phyloP scores from a whole-genome alignment of 2,329 filamentous ascomycete genomes.

The Blastomyces gilchristii region DNA sequence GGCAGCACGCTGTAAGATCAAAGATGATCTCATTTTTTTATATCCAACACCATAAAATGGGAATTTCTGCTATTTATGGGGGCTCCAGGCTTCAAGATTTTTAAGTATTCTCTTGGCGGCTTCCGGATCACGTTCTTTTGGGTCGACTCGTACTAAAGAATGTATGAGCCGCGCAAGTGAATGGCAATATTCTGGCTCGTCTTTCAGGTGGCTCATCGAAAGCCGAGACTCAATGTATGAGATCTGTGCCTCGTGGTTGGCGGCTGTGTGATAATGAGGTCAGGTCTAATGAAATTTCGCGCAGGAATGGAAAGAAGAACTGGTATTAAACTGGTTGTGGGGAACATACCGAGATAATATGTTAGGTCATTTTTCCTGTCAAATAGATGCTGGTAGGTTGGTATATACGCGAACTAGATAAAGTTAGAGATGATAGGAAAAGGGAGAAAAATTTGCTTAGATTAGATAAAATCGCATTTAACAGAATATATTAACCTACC shows the following conservation, averaged over 20 bases:
- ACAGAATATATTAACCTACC: background rate
- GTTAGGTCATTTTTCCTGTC: background rate
- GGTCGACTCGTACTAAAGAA: conserved; percentile 4
- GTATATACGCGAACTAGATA: conserved; percentile 5
- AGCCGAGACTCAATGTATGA: conserved; percentile 3
- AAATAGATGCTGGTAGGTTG: conserved; percentile 1
- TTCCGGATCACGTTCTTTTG: conserved; percentile 6
- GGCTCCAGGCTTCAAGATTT: conserved; percentile 1
- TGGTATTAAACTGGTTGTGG: background rate
- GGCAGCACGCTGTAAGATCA: too few relatives aligned
- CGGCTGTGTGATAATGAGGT: background rate
- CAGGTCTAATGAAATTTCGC: background rate
- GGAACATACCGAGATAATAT: conserved; percentile 5
- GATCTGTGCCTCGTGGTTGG: background rate
- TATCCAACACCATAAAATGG: background rate
- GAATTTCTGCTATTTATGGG: background rate
- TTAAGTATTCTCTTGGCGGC: background rate
- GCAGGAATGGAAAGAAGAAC: background rate
- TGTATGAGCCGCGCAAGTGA: conserved; percentile 4
- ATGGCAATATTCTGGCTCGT: background rate
- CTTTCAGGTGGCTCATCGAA: background rate
- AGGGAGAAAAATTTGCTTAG: background rate
- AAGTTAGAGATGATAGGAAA: background rate
- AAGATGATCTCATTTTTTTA: too few relatives aligned
- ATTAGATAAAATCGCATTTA: background rate